Evolutionary conservation across 345 rosid species (phyloP).

Genomic region (Boechera divaricarpa): DNA sequence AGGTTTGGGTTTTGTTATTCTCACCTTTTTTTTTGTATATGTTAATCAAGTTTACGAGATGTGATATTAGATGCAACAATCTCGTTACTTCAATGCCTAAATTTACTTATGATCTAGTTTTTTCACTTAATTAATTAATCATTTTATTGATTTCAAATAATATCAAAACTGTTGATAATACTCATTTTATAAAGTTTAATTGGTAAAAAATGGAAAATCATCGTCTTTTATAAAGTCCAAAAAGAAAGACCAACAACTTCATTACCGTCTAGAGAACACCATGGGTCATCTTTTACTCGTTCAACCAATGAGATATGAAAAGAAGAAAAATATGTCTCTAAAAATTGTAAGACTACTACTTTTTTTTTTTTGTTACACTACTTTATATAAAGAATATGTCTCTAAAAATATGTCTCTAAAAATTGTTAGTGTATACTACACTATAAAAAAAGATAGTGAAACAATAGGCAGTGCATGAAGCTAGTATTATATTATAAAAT

Average conservation of each 20-base stretch:
- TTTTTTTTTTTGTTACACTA: neutral
- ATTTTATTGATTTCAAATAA: neutral
- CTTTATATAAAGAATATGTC: neutral
- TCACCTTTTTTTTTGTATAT: constrained; percentile 20
- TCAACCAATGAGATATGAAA: constrained; percentile 36
- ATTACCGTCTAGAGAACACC: constrained; percentile 27
- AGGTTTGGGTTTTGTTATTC: constrained; percentile 21
- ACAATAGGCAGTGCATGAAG: constrained; percentile 4
- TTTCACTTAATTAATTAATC: neutral
- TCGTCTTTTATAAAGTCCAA: neutral
- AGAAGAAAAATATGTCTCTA: constrained; percentile 6
- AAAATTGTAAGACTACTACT: neutral
- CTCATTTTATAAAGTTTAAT: neutral
- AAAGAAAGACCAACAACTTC: constrained; percentile 37
- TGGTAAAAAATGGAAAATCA: neutral
- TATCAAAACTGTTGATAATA: constrained; percentile 10
- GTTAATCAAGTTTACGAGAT: constrained; percentile 24
- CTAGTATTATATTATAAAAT: neutral
- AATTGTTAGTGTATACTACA: neutral
- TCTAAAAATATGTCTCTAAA: no score
- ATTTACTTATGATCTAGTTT: neutral
- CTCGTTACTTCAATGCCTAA: constrained; percentile 19
- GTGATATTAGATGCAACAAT: constrained; percentile 27
- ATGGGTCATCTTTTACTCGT: constrained; percentile 45
- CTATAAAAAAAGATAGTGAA: neutral